A percentile compares a stretch with the other conserved stretches of the same genome.
Evolutionary conservation across 2,329 filamentous ascomycete species (phyloP).

Genomic region (Xylariaceae sp.): DNA sequence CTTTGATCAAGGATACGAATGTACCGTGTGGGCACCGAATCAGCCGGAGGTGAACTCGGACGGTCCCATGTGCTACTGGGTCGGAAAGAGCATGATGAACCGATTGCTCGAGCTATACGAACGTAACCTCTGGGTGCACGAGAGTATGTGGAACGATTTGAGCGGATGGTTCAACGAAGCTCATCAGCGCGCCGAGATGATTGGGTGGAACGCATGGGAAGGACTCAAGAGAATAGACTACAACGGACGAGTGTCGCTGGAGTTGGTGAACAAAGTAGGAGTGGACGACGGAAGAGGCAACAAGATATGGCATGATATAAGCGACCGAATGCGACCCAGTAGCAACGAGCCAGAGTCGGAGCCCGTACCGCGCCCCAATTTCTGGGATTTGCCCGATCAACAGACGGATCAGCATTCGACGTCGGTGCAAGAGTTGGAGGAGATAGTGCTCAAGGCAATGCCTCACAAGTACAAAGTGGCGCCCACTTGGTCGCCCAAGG

Average conservation of each 20-base stretch:
- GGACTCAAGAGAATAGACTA: constrained; percentile 16
- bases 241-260: constrained; percentile 17
- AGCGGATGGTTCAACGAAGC: constrained; percentile 19
- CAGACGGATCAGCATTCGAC: too few relatives aligned
- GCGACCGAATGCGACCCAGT: too few relatives aligned
- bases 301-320: too few relatives aligned
- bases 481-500: too few relatives aligned
- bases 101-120: constrained; percentile 11
- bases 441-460: too few relatives aligned
- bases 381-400: too few relatives aligned
- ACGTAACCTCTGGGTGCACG: background rate
- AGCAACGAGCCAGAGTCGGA: too few relatives aligned
- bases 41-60: constrained; percentile 16
- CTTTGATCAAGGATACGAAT: background rate
- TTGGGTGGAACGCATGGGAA: constrained; percentile 13
- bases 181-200: constrained; percentile 22
- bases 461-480: too few relatives aligned
- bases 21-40: constrained; percentile 8
- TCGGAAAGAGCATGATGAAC: constrained; percentile 16
- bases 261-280: constrained; percentile 10
- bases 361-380: too few relatives aligned
- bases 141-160: constrained; percentile 12
- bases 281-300: background rate
- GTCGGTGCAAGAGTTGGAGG: too few relatives aligned
- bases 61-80: constrained; percentile 19